These are phyloP conservation scores for Exophiala dermatitidis DNA, from an alignment of 2,329 filamentous ascomycete species.

Conservation along the genomic window DNA sequence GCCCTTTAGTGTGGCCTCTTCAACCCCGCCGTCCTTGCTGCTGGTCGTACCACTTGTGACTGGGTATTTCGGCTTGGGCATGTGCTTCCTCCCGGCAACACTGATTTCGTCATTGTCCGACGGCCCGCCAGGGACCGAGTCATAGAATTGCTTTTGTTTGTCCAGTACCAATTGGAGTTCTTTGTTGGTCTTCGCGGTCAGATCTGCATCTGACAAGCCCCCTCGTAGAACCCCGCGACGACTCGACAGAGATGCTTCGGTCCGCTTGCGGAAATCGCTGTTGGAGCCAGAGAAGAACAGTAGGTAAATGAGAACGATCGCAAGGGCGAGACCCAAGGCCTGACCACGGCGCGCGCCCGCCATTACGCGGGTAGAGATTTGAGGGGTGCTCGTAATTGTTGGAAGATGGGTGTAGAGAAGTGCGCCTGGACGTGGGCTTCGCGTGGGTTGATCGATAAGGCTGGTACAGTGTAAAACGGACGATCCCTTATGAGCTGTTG, in stretches of 20 bases:
- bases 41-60: slow-evolving; percentile 5
- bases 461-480: too few relatives aligned
- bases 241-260: slow-evolving; percentile 23
- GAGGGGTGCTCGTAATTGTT: neutral
- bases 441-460: too few relatives aligned
- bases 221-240: slow-evolving; percentile 21
- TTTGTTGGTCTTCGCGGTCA: slow-evolving; percentile 24
- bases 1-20: slow-evolving; percentile 5
- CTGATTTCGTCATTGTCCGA: slow-evolving; percentile 7
- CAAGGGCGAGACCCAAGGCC: slow-evolving; percentile 16
- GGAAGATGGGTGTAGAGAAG: neutral
- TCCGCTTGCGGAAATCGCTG: slow-evolving; percentile 22
- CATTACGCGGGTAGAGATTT: slow-evolving; percentile 2
- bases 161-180: slow-evolving; percentile 24
- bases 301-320: slow-evolving; percentile 21
- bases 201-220: slow-evolving; percentile 22
- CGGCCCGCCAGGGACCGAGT: slow-evolving; percentile 3
- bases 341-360: slow-evolving; percentile 16
- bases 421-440: neutral
- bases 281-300: slow-evolving; percentile 22
- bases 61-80: slow-evolving; percentile 24
- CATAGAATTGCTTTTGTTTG: slow-evolving; percentile 10
- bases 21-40: neutral
- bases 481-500: too few relatives aligned
- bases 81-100: slow-evolving; percentile 34